Evolutionary conservation across 306 rosid genomes (phyloP).

Genomic region (Vachellia collinsii): DNA sequence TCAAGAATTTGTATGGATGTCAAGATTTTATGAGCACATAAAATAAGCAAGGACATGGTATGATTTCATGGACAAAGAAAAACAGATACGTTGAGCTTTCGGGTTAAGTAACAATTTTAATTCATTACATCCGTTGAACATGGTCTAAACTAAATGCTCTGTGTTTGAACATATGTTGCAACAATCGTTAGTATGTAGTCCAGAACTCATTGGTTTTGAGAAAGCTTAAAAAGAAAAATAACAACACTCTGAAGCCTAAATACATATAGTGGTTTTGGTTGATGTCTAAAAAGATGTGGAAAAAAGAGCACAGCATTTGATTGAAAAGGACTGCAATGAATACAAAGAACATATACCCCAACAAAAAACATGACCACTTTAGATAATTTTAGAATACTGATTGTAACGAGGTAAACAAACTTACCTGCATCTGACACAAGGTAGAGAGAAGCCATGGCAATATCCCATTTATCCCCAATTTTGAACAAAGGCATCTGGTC

Average conservation of each 20-base stretch:
- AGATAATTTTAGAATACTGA: conserved; percentile 17
- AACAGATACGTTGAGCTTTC: neutral
- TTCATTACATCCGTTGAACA: too few relatives aligned
- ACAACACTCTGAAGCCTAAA: neutral
- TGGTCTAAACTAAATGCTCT: too few relatives aligned
- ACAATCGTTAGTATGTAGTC: neutral
- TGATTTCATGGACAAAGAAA: neutral
- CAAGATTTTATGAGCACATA: neutral
- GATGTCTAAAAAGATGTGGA: conserved; percentile 9
- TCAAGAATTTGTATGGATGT: conserved; percentile 37
- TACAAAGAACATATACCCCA: neutral
- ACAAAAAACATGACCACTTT: conserved; percentile 6
- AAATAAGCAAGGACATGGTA: neutral
- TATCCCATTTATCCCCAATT: conserved; percentile 94
- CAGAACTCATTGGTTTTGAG: conserved; percentile 1
- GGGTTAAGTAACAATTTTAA: too few relatives aligned
- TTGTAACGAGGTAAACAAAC: neutral
- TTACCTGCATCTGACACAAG: conserved; percentile 90
- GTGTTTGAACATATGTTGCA: too few relatives aligned
- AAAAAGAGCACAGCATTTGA: conserved; percentile 8
- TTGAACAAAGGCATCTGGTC: conserved; percentile 68
- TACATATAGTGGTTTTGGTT: neutral
- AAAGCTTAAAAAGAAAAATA: neutral
- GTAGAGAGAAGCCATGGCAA: conserved; percentile 94
- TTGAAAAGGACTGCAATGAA: neutral